phyloP scores from a whole-genome alignment of 163 green algal species.

The Chlamydomonas reinhardtii region DNA sequence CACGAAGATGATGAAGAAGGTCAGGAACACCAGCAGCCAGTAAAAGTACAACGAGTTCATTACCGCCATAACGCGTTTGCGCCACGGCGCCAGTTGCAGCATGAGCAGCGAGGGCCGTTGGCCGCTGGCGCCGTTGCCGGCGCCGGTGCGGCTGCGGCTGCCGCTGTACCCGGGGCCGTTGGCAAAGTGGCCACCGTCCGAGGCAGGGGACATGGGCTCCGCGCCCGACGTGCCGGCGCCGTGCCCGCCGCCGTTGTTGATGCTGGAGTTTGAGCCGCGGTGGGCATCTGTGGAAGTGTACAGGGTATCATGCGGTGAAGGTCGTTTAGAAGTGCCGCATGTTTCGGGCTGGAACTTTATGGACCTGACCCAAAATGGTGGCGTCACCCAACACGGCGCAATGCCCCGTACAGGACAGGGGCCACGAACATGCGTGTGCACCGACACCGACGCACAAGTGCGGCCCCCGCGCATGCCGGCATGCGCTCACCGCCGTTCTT shows the following conservation, averaged over 20 bases:
- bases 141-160: not conserved
- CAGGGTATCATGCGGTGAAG: no score
- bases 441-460: no score
- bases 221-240: not conserved
- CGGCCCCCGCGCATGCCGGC: no score
- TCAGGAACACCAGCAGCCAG: conserved; percentile 68
- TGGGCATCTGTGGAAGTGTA: not conserved
- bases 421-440: no score
- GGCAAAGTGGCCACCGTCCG: not conserved
- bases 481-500: no score
- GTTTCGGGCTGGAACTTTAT: no score
- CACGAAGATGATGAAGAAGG: conserved; percentile 85
- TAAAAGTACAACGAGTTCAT: conserved; percentile 59
- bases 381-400: no score
- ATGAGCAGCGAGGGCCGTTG: no score
- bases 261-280: not conserved
- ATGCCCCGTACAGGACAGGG: no score
- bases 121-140: not conserved
- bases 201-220: not conserved
- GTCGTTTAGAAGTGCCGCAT: no score
- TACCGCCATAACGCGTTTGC: conserved; percentile 26
- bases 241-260: not conserved
- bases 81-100: conserved; percentile 41
- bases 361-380: no score
- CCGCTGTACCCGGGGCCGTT: not conserved